phyloP scores from a whole-genome alignment of 164 flowering plant species.

The Piper betle region DNA sequence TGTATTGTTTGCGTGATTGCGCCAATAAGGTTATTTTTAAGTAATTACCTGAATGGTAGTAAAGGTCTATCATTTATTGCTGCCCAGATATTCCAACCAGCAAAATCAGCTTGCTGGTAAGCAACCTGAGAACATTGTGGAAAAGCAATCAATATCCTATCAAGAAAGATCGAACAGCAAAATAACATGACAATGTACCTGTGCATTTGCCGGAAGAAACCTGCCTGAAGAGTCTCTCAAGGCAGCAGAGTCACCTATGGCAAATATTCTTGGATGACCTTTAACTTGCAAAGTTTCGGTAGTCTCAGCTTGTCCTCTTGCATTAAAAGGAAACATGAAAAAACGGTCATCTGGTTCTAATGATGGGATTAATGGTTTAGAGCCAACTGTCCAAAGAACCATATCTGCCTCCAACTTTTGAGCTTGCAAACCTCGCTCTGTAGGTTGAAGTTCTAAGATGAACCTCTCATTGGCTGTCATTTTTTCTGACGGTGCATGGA shows the following conservation, averaged over 20 bases:
- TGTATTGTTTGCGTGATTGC: background rate
- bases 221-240: slow-evolving; percentile 67
- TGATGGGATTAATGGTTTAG: slow-evolving; percentile 61
- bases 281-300: slow-evolving; percentile 95
- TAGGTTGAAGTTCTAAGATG: slow-evolving; percentile 71
- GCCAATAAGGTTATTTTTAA: background rate
- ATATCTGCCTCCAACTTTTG: slow-evolving; percentile 70
- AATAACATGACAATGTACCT: slow-evolving; percentile 31
- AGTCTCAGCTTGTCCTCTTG: slow-evolving; percentile 89
- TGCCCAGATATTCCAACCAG: slow-evolving; percentile 99
- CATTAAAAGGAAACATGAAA: slow-evolving; percentile 50
- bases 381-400: slow-evolving; percentile 89
- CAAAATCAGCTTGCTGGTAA: slow-evolving; percentile 95
- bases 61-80: slow-evolving; percentile 88
- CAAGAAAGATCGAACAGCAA: background rate
- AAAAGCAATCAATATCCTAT: background rate
- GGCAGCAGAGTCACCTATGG: slow-evolving; percentile 87
- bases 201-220: slow-evolving; percentile 89
- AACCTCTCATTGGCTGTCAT: slow-evolving; percentile 18
- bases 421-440: slow-evolving; percentile 53
- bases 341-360: slow-evolving; percentile 27
- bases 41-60: slow-evolving; percentile 68
- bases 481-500: slow-evolving; percentile 17
- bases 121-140: slow-evolving; percentile 55
- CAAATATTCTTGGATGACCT: slow-evolving; percentile 92